These are phyloP conservation scores for Rhodotorula babjevae DNA, from an alignment of 768 basidiomycete species.

Conservation along the genomic window DNA sequence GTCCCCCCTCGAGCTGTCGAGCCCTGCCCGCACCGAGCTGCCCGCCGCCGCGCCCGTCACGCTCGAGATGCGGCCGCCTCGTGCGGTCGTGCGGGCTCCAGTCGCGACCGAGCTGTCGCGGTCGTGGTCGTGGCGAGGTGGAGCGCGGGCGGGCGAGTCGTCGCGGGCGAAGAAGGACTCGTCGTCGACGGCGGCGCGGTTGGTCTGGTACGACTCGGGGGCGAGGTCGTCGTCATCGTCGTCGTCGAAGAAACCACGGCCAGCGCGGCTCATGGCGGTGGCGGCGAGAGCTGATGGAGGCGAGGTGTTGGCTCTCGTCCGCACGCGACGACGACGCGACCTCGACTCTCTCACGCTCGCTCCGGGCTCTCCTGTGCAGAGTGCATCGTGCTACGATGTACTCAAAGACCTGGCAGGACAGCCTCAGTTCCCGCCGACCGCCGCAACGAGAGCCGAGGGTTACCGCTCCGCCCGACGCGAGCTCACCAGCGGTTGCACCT, in stretches of 20 bases:
- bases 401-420: no score
- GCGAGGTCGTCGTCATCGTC: slow-evolving; percentile 22
- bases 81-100: neutral
- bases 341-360: no score
- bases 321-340: neutral
- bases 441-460: no score
- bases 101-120: neutral
- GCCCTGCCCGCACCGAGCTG: slow-evolving; percentile 3
- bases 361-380: no score
- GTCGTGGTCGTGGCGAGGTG: neutral
- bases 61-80: slow-evolving; percentile 1
- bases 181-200: neutral
- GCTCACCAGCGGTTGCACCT: no score
- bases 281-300: neutral
- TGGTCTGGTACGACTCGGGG: slow-evolving; percentile 8
- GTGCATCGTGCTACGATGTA: no score
- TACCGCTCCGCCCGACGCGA: no score
- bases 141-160: neutral
- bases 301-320: neutral
- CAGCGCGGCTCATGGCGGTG: neutral
- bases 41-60: slow-evolving; percentile 21
- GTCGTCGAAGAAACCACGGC: slow-evolving; percentile 24
- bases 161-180: slow-evolving; percentile 7
- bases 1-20: slow-evolving; percentile 18
- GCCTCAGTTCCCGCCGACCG: no score